Conservation (phyloP, 2,329 filamentous ascomycete genomes). For the Ceratocystis alfenasii region DNA sequence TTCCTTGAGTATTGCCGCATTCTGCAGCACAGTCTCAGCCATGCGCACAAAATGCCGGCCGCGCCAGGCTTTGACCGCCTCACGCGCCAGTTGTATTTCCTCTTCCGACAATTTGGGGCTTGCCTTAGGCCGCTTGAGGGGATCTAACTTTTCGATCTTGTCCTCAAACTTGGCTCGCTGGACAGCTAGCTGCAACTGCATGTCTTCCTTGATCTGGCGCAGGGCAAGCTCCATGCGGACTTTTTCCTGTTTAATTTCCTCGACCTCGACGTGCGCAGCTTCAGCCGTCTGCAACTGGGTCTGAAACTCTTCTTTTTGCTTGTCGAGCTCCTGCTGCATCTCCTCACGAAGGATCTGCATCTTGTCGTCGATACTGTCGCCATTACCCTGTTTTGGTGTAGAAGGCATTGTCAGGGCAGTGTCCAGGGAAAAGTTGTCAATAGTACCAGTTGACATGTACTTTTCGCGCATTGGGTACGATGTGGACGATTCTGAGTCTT, state of each 20-base stretch:
- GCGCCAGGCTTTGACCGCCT: slow-evolving; percentile 62
- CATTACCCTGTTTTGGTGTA: slow-evolving; percentile 58
- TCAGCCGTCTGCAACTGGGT: slow-evolving; percentile 65
- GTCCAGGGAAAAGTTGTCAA: slow-evolving; percentile 93
- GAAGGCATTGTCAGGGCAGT: slow-evolving; percentile 90
- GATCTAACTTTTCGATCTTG: slow-evolving; percentile 65
- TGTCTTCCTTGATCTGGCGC: slow-evolving; percentile 67
- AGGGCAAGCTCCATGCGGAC: slow-evolving; percentile 73
- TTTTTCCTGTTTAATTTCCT: slow-evolving; percentile 75
- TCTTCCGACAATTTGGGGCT: slow-evolving; percentile 55
- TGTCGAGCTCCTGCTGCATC: slow-evolving; percentile 71
- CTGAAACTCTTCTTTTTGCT: slow-evolving; percentile 71
- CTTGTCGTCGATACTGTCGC: slow-evolving; percentile 55
- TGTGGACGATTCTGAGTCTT: slow-evolving; percentile 78
- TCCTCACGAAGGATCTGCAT: slow-evolving; percentile 66
- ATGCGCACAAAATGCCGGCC: slow-evolving; percentile 81
- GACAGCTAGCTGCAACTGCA: slow-evolving; percentile 70
- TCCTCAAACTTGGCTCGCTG: slow-evolving; percentile 78
- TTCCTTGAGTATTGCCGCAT: slow-evolving; percentile 81
- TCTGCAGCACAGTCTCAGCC: slow-evolving; percentile 81
- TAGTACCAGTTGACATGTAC: slow-evolving; percentile 84
- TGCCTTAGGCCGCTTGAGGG: slow-evolving; percentile 48
- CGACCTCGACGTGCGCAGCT: slow-evolving; percentile 63
- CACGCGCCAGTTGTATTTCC: slow-evolving; percentile 59
- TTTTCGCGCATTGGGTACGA: slow-evolving; percentile 87